phyloP scores from a whole-genome alignment of 129 eudicot genomes.

The Deinandra increscens region DNA sequence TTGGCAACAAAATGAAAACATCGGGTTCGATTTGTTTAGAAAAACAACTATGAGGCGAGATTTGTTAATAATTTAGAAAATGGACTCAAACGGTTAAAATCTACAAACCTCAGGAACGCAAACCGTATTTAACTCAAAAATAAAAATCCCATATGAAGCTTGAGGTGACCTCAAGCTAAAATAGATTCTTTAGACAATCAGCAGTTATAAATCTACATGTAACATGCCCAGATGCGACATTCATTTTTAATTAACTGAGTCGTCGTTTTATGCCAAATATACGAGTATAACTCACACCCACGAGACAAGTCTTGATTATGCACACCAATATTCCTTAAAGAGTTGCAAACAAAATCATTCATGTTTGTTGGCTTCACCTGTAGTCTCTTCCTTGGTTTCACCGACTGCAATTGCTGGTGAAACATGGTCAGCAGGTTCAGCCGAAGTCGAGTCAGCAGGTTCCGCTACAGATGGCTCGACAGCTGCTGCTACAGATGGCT shows the following conservation, averaged over 20 bases:
- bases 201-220: background rate
- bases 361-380: conserved; percentile 23
- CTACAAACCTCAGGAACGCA: too few relatives aligned
- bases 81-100: too few relatives aligned
- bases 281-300: conserved; percentile 5
- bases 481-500: background rate
- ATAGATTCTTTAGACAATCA: background rate
- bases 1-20: too few relatives aligned
- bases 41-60: too few relatives aligned
- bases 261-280: conserved; percentile 20
- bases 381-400: conserved; percentile 50
- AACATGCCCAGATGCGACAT: background rate
- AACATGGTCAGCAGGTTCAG: conserved; percentile 27
- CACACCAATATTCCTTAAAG: conserved; percentile 24
- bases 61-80: too few relatives aligned
- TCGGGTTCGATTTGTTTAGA: too few relatives aligned
- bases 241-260: background rate
- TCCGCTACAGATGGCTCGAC: background rate
- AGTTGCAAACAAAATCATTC: conserved; percentile 25
- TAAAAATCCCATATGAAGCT: too few relatives aligned
- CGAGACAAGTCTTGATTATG: conserved; percentile 22
- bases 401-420: conserved; percentile 40
- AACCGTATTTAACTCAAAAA: too few relatives aligned
- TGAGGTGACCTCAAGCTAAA: too few relatives aligned
- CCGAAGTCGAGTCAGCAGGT: background rate